A percentile compares a stretch with the other conserved stretches of the same genome.
These are phyloP conservation scores for Acacia confusa DNA, from an alignment of 306 rosid genomes.

Conservation along the genomic window DNA sequence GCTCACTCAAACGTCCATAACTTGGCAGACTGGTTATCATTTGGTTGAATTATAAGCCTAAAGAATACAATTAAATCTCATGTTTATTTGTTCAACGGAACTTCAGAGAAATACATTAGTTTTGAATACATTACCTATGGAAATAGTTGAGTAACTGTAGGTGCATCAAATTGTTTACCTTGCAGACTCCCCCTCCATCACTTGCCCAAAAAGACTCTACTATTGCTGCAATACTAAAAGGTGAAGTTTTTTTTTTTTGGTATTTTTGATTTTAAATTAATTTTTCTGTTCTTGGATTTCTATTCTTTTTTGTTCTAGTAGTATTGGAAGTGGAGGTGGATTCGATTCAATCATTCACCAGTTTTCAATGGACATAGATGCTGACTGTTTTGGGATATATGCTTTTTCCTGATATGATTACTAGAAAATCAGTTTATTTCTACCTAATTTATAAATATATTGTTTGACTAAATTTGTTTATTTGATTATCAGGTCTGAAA, in stretches of 20 bases:
- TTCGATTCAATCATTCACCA: conserved; percentile 1
- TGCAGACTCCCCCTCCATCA: conserved; percentile 66
- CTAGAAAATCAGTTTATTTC: conserved; percentile 22
- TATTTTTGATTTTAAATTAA: background rate
- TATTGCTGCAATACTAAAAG: conserved; percentile 71
- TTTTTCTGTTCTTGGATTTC: background rate
- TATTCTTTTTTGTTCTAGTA: background rate
- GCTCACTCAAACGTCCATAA: background rate
- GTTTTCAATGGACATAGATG: conserved; percentile 10
- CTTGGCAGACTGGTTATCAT: background rate
- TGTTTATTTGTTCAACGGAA: conserved; percentile 28
- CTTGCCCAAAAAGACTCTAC: conserved; percentile 68
- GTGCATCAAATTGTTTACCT: conserved; percentile 17
- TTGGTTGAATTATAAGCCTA: conserved; percentile 8
- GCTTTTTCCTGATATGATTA: conserved; percentile 31
- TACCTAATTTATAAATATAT: conserved; percentile 24
- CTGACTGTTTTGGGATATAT: conserved; percentile 11
- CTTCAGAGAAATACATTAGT: conserved; percentile 24
- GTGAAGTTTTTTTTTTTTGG: conserved; percentile 47
- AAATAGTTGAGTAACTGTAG: conserved; percentile 17
- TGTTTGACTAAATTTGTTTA: conserved; percentile 22
- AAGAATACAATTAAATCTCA: conserved; percentile 18
- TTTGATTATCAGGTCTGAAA: conserved; percentile 73
- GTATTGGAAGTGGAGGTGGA: conserved; percentile 18
- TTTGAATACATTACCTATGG: background rate